These are phyloP conservation scores for Leishmania amazonensis DNA, from an alignment of 208 protist genomes.

Conservation along the genomic window DNA sequence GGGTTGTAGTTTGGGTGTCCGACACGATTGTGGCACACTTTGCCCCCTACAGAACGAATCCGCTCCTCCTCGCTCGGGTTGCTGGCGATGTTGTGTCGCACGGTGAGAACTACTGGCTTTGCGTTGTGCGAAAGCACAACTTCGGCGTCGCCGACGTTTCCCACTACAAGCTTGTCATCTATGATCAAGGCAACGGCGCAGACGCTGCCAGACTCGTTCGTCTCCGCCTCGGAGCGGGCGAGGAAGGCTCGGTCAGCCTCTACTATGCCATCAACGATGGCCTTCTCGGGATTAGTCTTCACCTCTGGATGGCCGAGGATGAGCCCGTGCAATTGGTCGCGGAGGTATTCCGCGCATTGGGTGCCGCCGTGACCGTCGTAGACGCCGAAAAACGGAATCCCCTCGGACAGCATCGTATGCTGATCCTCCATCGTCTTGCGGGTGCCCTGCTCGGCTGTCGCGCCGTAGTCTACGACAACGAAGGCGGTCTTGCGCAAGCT, in stretches of 20 bases:
- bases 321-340: slow-evolving; percentile 74
- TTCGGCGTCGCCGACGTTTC: slow-evolving; percentile 91
- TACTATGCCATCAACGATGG: slow-evolving; percentile 80
- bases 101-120: slow-evolving; percentile 75
- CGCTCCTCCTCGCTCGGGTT: slow-evolving; percentile 84
- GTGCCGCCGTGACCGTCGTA: slow-evolving; percentile 91
- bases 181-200: slow-evolving; percentile 85
- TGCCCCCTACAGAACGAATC: slow-evolving; percentile 84
- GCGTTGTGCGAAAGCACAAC: slow-evolving; percentile 79
- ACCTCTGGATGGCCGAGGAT: slow-evolving; percentile 72
- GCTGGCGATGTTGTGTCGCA: slow-evolving; percentile 79
- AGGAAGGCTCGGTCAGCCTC: slow-evolving; percentile 81
- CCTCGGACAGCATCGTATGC: slow-evolving; percentile 81
- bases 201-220: slow-evolving; percentile 85
- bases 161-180: slow-evolving; percentile 82
- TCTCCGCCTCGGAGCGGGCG: slow-evolving; percentile 63
- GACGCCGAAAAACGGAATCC: slow-evolving; percentile 86
- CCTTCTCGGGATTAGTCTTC: slow-evolving; percentile 66
- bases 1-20: slow-evolving; percentile 93
- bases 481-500: slow-evolving; percentile 49
- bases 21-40: slow-evolving; percentile 92
- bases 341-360: slow-evolving; percentile 84
- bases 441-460: slow-evolving; percentile 79
- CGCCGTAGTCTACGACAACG: slow-evolving; percentile 78
- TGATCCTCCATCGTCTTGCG: slow-evolving; percentile 91